Evolutionary conservation across 225 moss, liverwort and hornwort genomes (phyloP), one percentile per base, ranked within the genome.

Genomic region (Takakia lepidozioides): DNA sequence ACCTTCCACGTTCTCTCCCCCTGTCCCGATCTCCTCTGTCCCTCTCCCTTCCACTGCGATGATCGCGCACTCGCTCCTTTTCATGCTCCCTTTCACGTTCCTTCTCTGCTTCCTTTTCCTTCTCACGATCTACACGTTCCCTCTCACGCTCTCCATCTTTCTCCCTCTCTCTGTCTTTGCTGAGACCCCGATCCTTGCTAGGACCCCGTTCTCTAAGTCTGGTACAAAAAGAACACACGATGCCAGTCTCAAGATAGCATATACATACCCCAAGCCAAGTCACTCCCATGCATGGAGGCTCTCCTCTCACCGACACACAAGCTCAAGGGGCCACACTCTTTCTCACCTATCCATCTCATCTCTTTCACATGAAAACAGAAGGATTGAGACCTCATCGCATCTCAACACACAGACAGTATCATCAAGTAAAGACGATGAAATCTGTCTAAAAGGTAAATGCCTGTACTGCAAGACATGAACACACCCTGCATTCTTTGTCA

Each of bases 131-230:
- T 29, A 58, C 52, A 29, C 19, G 17, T 13, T 50, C 57, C 26
- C 69, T 69, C 48, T 85, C 78, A 30, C 78, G 78, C 39, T 82
- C 82, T 23, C 27, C 71, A 30, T 82, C 85, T 50, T 74, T 81
- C 41, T 93, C 93, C 52, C 62, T 78, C 57, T 95, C 89, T 24
- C 75, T 65, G 37, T 93, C 93, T 66, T 67, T 80, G 64, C 86
- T 86, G 35, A 55, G 44, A 43, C 68, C 67, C 17, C 72, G 71
- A 16, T 61, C 58, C 52, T 68, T 72, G 55, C 68, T 75, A 29
- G 68, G 74, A 52, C 89, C 89, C 49, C 64, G 84, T 48, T 95
- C 89, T 48, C 64, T 81, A 39, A 79, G 71, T 59, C 89, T 93
- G 69, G 25, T n/a, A 13, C 43, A 56, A 67, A 16, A 32, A 32